Base-by-base conservation (phyloP, 495 filamentous ascomycete genomes). In the Neurospora sp. region DNA sequence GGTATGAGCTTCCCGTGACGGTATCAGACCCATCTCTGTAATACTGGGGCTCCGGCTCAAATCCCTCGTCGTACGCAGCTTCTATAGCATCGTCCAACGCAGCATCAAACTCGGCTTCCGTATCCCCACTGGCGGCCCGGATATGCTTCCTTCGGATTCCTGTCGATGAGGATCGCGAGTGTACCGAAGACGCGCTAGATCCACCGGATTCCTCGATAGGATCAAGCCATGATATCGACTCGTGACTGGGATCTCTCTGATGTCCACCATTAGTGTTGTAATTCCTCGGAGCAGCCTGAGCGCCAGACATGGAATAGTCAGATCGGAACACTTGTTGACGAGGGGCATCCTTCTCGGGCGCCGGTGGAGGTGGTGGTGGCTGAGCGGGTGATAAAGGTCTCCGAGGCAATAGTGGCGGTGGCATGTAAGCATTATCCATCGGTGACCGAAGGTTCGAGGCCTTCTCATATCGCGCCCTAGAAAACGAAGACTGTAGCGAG, bases 1-100 rank as follows among this genome's bases (percentile, higher is more conserved):
- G 88, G 28, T 66, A 66, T 66, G 54, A 34, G 28, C 54, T 36
- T 66, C 54, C 54, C 19, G 86, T 86, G 66, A 91, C 83, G 17
- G 88, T 75, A 39, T 85, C 83, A 38, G 81, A 81, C 48, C 80
- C 77, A 19, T 86, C 82, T 43, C 83, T 82, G n/a, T 81, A 82
- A 71, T 70, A 72, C 88, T 87, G 77, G 88, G 28, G 10, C 13
- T 81, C 91, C 7, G 92, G 92, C 77, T 97, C 94, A 77, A 92
- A 92, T 7, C 93, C 94, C 76, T 98, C 93, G 80, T 97, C 92
- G 79, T 98, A 98, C 28, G 96, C 96, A 45, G 95, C 94, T 80
- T 98, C 96, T 11, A 98, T 93, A 15, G 96, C 96, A 4, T 94
- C 96, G 84, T 99, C 96, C 39, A 98, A 84, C 38, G 96, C 96